Percentiles rank a stretch among this genome's conserved stretches.
Evolutionary conservation across 768 basidiomycete species (phyloP).

Genomic region (Mycena vitilis): DNA sequence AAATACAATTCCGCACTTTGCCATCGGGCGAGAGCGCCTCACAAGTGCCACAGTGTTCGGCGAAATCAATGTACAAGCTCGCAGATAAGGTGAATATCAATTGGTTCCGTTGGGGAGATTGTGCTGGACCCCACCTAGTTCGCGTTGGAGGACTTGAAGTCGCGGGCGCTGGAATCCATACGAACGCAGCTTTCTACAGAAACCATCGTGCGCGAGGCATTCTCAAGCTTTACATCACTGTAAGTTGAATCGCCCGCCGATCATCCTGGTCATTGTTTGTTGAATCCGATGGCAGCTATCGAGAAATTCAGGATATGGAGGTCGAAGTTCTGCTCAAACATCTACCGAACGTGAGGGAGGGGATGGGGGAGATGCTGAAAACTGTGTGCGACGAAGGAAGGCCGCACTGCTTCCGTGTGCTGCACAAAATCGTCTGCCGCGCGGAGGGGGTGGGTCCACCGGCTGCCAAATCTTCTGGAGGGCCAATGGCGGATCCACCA

Average conservation of each 20-base stretch:
- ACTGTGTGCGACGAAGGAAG: neutral
- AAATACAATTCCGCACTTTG: constrained; percentile 18
- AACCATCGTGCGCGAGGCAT: constrained; percentile 22
- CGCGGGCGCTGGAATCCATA: constrained; percentile 2
- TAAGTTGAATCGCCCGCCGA: neutral
- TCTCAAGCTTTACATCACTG: constrained; percentile 31
- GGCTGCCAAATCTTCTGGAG: too few species aligned
- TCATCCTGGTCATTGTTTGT: neutral
- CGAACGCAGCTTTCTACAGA: constrained; percentile 13
- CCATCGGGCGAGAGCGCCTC: too few species aligned
- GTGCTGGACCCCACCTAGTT: neutral
- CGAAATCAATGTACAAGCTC: constrained; percentile 34
- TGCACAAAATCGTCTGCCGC: constrained; percentile 9
- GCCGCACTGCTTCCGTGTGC: constrained; percentile 11
- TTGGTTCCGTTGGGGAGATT: neutral
- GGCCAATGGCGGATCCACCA: too few species aligned
- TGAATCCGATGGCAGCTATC: constrained; percentile 6
- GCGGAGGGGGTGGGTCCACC: neutral
- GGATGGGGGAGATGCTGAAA: constrained; percentile 4
- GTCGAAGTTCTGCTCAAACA: constrained; percentile 4
- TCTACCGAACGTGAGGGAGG: constrained; percentile 7
- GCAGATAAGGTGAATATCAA: constrained; percentile 15
- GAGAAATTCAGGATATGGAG: constrained; percentile 20
- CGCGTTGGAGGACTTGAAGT: constrained; percentile 23
- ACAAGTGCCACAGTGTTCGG: constrained; percentile 6